Evolutionary conservation across 2,329 filamentous ascomycete genomes (phyloP).

Genomic region (Botrytis hyacinthi): DNA sequence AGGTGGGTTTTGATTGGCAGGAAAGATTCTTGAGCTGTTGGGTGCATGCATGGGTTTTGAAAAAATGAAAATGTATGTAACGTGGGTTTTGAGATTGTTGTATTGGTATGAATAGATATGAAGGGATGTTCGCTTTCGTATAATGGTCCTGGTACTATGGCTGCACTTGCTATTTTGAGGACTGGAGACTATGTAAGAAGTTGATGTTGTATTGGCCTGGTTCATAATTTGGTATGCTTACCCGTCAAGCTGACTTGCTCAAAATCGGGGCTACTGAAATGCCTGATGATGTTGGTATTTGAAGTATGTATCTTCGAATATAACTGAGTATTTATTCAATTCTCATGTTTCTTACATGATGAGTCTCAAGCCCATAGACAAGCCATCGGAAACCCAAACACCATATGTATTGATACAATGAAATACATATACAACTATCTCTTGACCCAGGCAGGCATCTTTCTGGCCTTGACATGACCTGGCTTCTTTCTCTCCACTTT

Average conservation of each 20-base stretch:
- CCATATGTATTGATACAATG: constrained; percentile 31
- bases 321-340: neutral
- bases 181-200: neutral
- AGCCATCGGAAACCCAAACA: neutral
- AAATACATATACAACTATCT: constrained; percentile 38
- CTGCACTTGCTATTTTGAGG: neutral
- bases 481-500: constrained; percentile 98
- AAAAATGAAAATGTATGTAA: neutral
- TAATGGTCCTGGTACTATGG: neutral
- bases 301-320: neutral
- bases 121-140: neutral
- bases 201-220: neutral
- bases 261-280: neutral
- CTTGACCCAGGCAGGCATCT: constrained; percentile 99
- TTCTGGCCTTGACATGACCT: constrained; percentile 92
- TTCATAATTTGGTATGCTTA: neutral
- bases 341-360: neutral
- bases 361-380: neutral
- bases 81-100: neutral
- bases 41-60: neutral
- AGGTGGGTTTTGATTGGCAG: neutral
- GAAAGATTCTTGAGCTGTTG: neutral
- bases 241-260: neutral
- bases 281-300: neutral
- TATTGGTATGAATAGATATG: neutral